phyloP scores from a whole-genome alignment of 78 protist genomes.

The Protostelium mycophagum region DNA sequence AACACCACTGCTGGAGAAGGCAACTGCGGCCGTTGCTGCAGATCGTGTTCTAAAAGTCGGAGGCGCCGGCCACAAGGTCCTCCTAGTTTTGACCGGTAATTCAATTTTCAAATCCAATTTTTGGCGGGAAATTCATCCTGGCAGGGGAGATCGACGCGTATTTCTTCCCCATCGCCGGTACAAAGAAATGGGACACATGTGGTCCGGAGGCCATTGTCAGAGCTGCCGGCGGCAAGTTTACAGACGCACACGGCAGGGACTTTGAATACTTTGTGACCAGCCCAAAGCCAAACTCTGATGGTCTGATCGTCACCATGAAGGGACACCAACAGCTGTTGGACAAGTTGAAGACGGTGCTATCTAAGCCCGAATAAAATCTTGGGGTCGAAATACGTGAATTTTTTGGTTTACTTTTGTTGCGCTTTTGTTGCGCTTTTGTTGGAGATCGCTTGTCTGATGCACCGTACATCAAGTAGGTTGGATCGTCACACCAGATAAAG shows the following conservation, averaged over 20 bases:
- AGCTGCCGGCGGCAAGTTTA: slow-evolving; percentile 34
- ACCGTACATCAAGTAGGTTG: no score
- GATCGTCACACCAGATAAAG: no score
- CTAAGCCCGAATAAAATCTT: no score
- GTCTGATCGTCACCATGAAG: background rate
- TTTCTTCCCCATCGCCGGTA: slow-evolving; percentile 56
- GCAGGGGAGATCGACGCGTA: slow-evolving; percentile 41
- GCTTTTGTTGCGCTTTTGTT: no score
- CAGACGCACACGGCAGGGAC: slow-evolving; percentile 38
- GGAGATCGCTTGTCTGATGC: no score
- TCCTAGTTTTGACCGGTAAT: slow-evolving; percentile 19
- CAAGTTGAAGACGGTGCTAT: background rate
- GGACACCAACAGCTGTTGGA: background rate
- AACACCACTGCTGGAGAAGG: slow-evolving; percentile 9
- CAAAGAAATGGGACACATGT: slow-evolving; percentile 56
- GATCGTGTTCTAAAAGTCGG: slow-evolving; percentile 44
- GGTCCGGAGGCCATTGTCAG: slow-evolving; percentile 56
- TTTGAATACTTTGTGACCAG: slow-evolving; percentile 5
- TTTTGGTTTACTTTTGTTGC: no score
- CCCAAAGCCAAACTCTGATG: background rate
- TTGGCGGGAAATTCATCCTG: slow-evolving; percentile 22
- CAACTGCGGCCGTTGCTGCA: slow-evolving; percentile 15
- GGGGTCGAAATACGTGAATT: no score
- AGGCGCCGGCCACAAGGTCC: slow-evolving; percentile 59
- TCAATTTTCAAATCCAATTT: slow-evolving; percentile 21